These are phyloP conservation scores for Suillus paluster DNA, from an alignment of 768 basidiomycete species.

Conservation along the genomic window DNA sequence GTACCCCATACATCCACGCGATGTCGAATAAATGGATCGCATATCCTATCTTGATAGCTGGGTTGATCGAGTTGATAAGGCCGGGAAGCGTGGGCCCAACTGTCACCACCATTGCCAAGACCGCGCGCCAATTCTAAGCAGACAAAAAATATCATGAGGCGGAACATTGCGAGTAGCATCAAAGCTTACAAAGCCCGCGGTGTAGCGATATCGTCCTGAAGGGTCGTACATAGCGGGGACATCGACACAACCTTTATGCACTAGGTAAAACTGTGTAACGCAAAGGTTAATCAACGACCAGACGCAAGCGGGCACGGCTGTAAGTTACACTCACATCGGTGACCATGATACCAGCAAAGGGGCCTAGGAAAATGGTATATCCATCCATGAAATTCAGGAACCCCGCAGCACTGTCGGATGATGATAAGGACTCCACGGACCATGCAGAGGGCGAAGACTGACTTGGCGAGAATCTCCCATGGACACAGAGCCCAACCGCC, in stretches of 20 bases:
- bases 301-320: background rate
- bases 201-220: conserved; percentile 78
- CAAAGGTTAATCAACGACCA: conserved; percentile 4
- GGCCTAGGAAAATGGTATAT: conserved; percentile 86
- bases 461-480: conserved; percentile 77
- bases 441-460: background rate
- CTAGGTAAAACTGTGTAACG: conserved; percentile 67
- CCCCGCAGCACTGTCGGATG: conserved; percentile 50
- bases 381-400: conserved; percentile 84
- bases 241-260: conserved; percentile 73
- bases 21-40: conserved; percentile 65
- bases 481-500: conserved; percentile 83
- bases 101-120: conserved; percentile 67
- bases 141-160: background rate
- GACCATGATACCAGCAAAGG: conserved; percentile 79
- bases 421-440: background rate
- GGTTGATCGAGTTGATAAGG: conserved; percentile 74
- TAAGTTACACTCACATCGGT: conserved; percentile 48
- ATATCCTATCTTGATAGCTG: conserved; percentile 62
- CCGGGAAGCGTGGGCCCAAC: conserved; percentile 80
- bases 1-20: conserved; percentile 77
- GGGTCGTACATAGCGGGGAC: conserved; percentile 87
- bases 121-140: conserved; percentile 80
- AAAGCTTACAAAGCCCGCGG: conserved; percentile 69
- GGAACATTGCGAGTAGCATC: background rate